These are phyloP conservation scores for Lyophyllum semitale DNA, from an alignment of 768 basidiomycete genomes.

Conservation along the genomic window DNA sequence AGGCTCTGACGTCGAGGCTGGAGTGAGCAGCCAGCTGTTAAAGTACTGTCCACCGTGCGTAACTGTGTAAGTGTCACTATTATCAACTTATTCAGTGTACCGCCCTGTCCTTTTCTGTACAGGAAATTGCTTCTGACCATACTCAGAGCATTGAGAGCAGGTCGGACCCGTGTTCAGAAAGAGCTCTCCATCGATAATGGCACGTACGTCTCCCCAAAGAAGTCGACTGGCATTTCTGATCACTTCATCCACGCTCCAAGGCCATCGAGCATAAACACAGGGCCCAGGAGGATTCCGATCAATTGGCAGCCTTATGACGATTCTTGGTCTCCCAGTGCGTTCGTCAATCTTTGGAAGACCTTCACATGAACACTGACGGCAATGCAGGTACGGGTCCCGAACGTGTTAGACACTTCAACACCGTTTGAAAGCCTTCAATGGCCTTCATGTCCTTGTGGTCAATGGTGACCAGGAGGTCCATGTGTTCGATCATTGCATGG, in stretches of 20 bases:
- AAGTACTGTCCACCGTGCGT: conserved; percentile 34
- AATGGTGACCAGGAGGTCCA: too few species aligned
- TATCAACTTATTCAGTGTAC: conserved; percentile 33
- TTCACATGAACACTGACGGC: background rate
- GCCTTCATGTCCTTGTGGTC: too few species aligned
- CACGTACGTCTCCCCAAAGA: conserved; percentile 46
- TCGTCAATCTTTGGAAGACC: background rate
- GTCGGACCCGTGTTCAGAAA: conserved; percentile 27
- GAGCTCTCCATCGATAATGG: conserved; percentile 20
- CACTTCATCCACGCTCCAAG: conserved; percentile 42
- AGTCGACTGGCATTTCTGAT: background rate
- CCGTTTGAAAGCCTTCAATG: conserved; percentile 44
- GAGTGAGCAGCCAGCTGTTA: conserved; percentile 51
- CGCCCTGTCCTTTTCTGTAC: conserved; percentile 42
- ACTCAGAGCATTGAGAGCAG: conserved; percentile 53
- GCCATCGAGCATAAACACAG: conserved; percentile 19
- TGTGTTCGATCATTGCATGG: too few species aligned
- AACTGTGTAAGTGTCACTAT: background rate
- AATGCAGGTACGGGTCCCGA: conserved; percentile 64
- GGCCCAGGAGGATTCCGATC: conserved; percentile 72
- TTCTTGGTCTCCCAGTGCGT: conserved; percentile 57
- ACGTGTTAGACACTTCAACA: conserved; percentile 56
- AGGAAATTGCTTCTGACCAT: conserved; percentile 38
- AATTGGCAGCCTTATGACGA: conserved; percentile 62
- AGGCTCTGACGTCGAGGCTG: conserved; percentile 59